Evolutionary conservation across 2,329 filamentous ascomycete genomes (phyloP), one percentile per base, ranked within the genome.

Genomic region (Pseudogymnoascus sp.): DNA sequence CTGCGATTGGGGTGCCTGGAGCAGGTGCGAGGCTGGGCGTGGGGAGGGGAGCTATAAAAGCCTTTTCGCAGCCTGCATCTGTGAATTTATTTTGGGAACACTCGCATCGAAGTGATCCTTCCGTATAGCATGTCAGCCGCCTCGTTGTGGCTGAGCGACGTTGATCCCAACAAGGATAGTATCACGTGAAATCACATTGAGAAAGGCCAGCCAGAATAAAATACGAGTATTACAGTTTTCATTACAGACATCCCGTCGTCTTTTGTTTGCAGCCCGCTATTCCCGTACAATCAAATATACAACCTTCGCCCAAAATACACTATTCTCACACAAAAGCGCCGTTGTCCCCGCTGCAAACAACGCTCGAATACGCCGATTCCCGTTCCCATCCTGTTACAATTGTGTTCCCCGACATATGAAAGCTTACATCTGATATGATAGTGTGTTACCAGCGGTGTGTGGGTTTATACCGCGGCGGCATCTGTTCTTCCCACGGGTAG

Each of bases 401-500:
- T 34, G 25, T 56, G 16, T 34, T 25, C 23, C 46, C 28, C 42
- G 28, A 56, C 49, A 56, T 34, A 56, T 56, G 49, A 56, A 56
- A 56, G 49, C 28, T 56, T 56, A 56, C 49, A 56, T 56, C 28
- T 34, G 49, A 56, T 56, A 56, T 56, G 28, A 56, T 56, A 34
- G 49, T 56, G 46, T 53, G 25, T 56, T 56, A 56, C 49, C 49
- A 56, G 49, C 49, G 49, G 28, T 36, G 59, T 42, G 40, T 42
- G 40, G 36, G 21, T 31, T 60, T 60, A 40, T 31, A 38, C 18
- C 59, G 21, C 59, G 59, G 62, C n/a, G 62, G 56, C 62, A 63
- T 56, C 16, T 66, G 64, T 46, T 62, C 65, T 31, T 69, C 66
- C 69, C 69, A 71, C 5, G 59, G 34, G 6, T 42, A 60, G 12